Evolutionary conservation across 345 rosid genomes (phyloP).

Genomic region (Salix exigua): DNA sequence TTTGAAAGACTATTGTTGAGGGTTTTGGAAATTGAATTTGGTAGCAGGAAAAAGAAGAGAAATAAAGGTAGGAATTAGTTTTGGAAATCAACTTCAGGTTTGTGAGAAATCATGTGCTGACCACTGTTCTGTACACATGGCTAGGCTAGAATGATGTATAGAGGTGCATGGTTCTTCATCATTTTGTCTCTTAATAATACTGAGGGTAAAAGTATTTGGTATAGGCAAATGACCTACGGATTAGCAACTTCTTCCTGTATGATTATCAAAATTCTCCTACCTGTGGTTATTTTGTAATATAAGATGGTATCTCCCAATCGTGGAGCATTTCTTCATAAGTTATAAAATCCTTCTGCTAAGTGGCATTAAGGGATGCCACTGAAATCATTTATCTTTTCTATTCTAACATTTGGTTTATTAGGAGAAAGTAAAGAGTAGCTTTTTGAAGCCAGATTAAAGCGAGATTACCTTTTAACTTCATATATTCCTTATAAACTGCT

Average conservation of each 20-base stretch:
- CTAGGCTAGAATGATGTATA: neutral
- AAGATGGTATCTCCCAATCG: neutral
- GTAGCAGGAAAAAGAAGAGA: neutral
- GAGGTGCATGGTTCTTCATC: neutral
- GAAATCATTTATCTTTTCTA: neutral
- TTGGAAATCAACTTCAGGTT: neutral
- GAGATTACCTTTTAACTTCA: neutral
- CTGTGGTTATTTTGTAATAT: neutral
- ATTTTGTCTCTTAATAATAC: neutral
- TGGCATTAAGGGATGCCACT: neutral
- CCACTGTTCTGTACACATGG: neutral
- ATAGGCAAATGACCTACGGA: neutral
- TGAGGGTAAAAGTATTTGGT: neutral
- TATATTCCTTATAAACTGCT: neutral
- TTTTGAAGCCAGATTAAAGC: neutral
- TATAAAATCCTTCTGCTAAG: neutral
- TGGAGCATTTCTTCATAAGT: neutral
- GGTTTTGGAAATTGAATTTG: constrained; percentile 3
- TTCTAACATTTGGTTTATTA: neutral
- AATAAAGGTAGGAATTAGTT: neutral
- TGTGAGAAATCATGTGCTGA: neutral
- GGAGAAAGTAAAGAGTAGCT: neutral
- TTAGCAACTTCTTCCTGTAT: neutral
- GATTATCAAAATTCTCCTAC: neutral
- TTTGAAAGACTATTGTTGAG: neutral